A percentile compares a stretch with the other conserved stretches of the same genome.
Evolutionary conservation across 2,329 filamentous ascomycete species (phyloP).

Genomic region (Fusarium illudens): DNA sequence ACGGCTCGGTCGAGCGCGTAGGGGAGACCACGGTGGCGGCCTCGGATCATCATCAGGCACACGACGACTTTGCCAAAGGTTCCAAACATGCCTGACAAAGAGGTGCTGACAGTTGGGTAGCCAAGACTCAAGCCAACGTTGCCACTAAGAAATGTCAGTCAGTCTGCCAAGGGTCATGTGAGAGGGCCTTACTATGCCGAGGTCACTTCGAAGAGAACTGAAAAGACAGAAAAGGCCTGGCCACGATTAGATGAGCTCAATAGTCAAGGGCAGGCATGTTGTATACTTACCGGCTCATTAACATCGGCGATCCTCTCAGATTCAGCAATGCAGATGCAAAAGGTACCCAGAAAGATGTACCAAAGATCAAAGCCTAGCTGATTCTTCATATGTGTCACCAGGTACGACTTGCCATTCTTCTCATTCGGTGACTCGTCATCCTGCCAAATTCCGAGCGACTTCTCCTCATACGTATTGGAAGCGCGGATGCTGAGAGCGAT

Average conservation of each 20-base stretch:
- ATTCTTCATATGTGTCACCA: slow-evolving; percentile 47
- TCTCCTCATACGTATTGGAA: slow-evolving; percentile 68
- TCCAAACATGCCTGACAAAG: slow-evolving; percentile 42
- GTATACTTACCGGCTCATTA: slow-evolving; percentile 30
- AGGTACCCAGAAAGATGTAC: slow-evolving; percentile 51
- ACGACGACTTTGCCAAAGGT: slow-evolving; percentile 47
- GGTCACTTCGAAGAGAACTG: slow-evolving; percentile 45
- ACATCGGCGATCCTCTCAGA: slow-evolving; percentile 29
- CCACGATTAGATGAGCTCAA: neutral
- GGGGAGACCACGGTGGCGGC: slow-evolving; percentile 46
- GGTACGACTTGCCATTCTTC: slow-evolving; percentile 36
- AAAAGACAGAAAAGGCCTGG: slow-evolving; percentile 42
- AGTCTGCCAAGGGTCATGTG: neutral
- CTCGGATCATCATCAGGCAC: slow-evolving; percentile 49
- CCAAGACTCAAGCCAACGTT: slow-evolving; percentile 48
- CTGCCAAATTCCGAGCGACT: slow-evolving; percentile 66
- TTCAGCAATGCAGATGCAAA: slow-evolving; percentile 46
- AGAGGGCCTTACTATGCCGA: slow-evolving; percentile 41
- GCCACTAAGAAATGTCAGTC: slow-evolving; percentile 25
- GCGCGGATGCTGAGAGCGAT: slow-evolving; percentile 68
- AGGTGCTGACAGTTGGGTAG: slow-evolving; percentile 40
- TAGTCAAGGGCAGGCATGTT: neutral
- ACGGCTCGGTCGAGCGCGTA: slow-evolving; percentile 46
- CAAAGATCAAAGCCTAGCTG: slow-evolving; percentile 52
- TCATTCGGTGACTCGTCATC: slow-evolving; percentile 33